A percentile compares a stretch with the other conserved stretches of the same genome.
phyloP scores from a whole-genome alignment of 768 basidiomycete species.

The Mycena chlorophos region DNA sequence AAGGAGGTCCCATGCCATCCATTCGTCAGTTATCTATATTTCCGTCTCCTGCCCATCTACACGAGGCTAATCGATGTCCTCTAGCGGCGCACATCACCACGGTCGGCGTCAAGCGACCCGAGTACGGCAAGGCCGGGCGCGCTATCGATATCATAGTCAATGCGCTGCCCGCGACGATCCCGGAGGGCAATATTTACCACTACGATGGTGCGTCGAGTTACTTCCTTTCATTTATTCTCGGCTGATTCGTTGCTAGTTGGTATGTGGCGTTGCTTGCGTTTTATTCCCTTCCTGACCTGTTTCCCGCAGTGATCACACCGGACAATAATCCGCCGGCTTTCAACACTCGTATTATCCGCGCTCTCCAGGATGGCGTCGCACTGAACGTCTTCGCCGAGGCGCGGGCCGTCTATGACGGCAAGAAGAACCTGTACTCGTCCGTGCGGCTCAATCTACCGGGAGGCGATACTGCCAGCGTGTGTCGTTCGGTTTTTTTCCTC shows the following conservation, averaged over 20 bases:
- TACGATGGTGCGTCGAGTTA: constrained; percentile 57
- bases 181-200: constrained; percentile 59
- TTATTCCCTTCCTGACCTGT: not conserved
- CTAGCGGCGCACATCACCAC: constrained; percentile 37
- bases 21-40: not conserved
- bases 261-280: not conserved
- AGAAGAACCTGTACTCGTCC: constrained; percentile 57
- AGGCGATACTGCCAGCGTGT: constrained; percentile 39
- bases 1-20: not conserved
- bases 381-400: constrained; percentile 51
- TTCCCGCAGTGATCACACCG: constrained; percentile 35
- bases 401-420: constrained; percentile 53
- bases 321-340: constrained; percentile 51
- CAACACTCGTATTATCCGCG: constrained; percentile 50
- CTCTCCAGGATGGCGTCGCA: constrained; percentile 45
- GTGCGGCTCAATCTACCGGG: constrained; percentile 31
- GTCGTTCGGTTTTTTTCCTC: not conserved
- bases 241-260: not conserved
- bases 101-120: constrained; percentile 63
- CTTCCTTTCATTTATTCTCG: not conserved
- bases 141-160: constrained; percentile 43
- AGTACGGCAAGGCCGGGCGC: constrained; percentile 52
- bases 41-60: not conserved
- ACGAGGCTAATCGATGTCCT: not conserved
- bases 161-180: constrained; percentile 52